Base-by-base conservation (phyloP, 768 basidiomycete genomes). In the Leccinum longicurvipes region DNA sequence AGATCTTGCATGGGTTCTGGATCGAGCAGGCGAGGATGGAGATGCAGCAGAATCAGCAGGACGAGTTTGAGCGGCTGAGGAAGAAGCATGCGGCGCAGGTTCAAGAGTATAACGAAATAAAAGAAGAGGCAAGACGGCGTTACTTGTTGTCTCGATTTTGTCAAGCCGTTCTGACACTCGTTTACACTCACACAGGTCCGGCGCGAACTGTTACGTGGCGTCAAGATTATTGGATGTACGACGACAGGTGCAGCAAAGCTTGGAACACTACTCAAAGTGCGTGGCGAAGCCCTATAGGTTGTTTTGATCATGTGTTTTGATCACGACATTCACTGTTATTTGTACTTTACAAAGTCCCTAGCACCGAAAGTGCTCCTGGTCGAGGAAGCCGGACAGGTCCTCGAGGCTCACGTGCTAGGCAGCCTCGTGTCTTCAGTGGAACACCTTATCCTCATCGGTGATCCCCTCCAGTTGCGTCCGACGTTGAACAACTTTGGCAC, bases 311-410 rank as follows among this genome's bases (percentile, higher is more conserved):
- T n/a, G 41, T 11, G 31, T 25, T 54, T 19, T 28, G 17, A 36
- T 36, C 17, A 36, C 34, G 9, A 36, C 17, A 36, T 36, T n/a
- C 4, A 36, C 34, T n/a, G 10, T 17, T 36, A 17, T 17, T 32
- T 32, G 31, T 32, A 14, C 31, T 15, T 15, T 6, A 32, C 14
- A 31, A 50, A 88, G 86, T 79, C 80, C 14, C 64, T 89, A 6
- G 72, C 65, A 5, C 88, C 88, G 0, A 78, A 76, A 29, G 80
- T 89, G 0, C 65, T 90, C 47, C 71, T 91, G 47, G 85, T 91
- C 0, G 89, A 92, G 67, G 90, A 91, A 65, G 89, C 90, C 0
- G 90, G 89, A 0, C 89, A 92, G 69, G 86, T 91, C 2, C 76
- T 91, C 27, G 89, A 91, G 69, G 85, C 89, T 3, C 89, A 91